Evolutionary conservation across 2,329 filamentous ascomycete genomes (phyloP).

Genomic region (Davidsoniella virescens): DNA sequence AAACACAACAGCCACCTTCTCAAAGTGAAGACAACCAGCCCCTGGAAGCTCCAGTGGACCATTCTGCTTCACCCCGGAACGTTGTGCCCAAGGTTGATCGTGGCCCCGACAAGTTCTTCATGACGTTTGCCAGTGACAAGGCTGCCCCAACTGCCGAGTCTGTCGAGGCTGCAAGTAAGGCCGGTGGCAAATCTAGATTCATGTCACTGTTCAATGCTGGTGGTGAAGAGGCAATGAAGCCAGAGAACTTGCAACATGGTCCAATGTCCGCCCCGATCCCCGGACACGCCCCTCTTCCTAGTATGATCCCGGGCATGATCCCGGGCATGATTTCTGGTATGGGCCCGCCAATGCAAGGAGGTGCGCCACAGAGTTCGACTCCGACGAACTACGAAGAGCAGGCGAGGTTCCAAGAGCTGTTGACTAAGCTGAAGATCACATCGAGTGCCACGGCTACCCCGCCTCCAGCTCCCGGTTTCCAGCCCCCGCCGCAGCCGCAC

Average conservation of each 20-base stretch:
- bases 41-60: constrained; percentile 15
- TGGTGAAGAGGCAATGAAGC: constrained; percentile 14
- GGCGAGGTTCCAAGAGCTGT: constrained; percentile 67
- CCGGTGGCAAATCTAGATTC: constrained; percentile 51
- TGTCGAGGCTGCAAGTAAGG: constrained; percentile 21
- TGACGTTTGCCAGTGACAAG: constrained; percentile 35
- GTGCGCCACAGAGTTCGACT: constrained; percentile 15
- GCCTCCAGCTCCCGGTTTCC: constrained; percentile 25
- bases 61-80: constrained; percentile 4
- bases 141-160: constrained; percentile 33
- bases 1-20: neutral
- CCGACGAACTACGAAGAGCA: constrained; percentile 49
- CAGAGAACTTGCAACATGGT: constrained; percentile 5
- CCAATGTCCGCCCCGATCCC: constrained; percentile 10
- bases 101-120: constrained; percentile 65
- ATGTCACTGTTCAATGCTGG: constrained; percentile 58
- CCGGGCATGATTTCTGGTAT: constrained; percentile 10
- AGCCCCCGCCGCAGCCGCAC: constrained; percentile 17
- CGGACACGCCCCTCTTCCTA: constrained; percentile 6
- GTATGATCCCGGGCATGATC: constrained; percentile 7
- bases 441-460: constrained; percentile 29
- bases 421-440: constrained; percentile 58
- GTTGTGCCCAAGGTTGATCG: constrained; percentile 31
- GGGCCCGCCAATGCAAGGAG: constrained; percentile 14
- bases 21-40: constrained; percentile 1